Percentiles rank a stretch among this genome's conserved stretches.
phyloP scores from a whole-genome alignment of 352 stramenopile genomes.

The Thalassiosira mediterranea region DNA sequence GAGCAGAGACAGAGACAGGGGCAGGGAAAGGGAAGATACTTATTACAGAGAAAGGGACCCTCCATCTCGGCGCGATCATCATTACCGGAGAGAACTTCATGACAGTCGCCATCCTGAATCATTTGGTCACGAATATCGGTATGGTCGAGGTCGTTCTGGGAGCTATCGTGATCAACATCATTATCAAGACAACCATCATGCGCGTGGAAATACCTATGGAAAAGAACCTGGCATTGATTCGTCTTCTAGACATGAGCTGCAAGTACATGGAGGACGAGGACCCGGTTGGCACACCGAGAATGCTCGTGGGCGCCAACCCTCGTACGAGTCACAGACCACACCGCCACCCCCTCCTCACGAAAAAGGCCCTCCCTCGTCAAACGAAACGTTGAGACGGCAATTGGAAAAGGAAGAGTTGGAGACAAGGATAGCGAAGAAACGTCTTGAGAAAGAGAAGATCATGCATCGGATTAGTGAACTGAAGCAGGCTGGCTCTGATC shows the following conservation, averaged over 20 bases:
- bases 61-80: not conserved
- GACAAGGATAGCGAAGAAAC: slow-evolving; percentile 1
- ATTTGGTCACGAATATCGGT: not conserved
- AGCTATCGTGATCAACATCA: not conserved
- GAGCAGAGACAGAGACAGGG: not conserved
- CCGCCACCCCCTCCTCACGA: slow-evolving; percentile 1
- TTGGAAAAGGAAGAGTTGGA: slow-evolving; percentile 14
- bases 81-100: not conserved
- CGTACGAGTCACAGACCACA: not conserved
- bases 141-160: not conserved
- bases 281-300: no score
- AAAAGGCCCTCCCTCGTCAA: slow-evolving; percentile 15
- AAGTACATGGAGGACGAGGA: not conserved
- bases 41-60: no score
- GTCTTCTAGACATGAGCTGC: not conserved
- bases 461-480: not conserved
- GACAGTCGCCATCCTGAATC: not conserved
- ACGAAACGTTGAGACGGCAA: slow-evolving; percentile 18
- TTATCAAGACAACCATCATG: not conserved
- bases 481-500: not conserved
- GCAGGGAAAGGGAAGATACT: no score
- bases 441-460: slow-evolving; percentile 10
- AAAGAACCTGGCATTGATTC: not conserved
- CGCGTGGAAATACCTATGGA: not conserved
- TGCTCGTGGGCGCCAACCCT: not conserved